phyloP scores from a whole-genome alignment of 2,329 filamentous ascomycete species.

The Myriosclerotinia duriaeana region DNA sequence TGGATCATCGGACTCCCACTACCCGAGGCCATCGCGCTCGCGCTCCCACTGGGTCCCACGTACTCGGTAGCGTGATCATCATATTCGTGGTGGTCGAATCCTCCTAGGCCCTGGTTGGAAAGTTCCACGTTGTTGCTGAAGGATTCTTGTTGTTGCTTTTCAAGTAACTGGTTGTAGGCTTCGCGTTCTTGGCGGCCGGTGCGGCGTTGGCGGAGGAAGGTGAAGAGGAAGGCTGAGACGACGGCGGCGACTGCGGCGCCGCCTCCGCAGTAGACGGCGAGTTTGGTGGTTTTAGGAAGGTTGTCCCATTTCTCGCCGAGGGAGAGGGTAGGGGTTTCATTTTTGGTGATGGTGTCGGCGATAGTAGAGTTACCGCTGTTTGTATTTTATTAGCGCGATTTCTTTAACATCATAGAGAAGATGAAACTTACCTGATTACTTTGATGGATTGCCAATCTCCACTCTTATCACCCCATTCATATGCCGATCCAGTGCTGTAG shows the following conservation, averaged over 20 bases:
- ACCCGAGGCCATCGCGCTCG: slow-evolving; percentile 4
- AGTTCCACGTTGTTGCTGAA: slow-evolving; percentile 37
- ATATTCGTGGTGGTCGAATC: slow-evolving; percentile 33
- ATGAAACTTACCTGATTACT: slow-evolving; percentile 49
- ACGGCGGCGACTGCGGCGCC: slow-evolving; percentile 49
- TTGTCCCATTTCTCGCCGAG: slow-evolving; percentile 55
- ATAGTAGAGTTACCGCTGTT: slow-evolving; percentile 58
- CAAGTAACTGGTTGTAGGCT: slow-evolving; percentile 38
- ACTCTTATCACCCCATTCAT: slow-evolving; percentile 60
- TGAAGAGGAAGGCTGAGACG: slow-evolving; percentile 48
- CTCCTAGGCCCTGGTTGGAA: slow-evolving; percentile 37
- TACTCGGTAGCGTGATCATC: slow-evolving; percentile 24
- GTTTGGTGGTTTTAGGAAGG: slow-evolving; percentile 52
- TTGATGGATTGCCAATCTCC: slow-evolving; percentile 67
- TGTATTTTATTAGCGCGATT: slow-evolving; percentile 30
- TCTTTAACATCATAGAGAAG: background rate
- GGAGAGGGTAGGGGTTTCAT: slow-evolving; percentile 42
- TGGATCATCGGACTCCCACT: slow-evolving; percentile 4
- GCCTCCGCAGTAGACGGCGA: slow-evolving; percentile 52
- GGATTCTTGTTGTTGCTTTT: slow-evolving; percentile 37
- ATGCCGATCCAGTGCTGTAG: slow-evolving; percentile 61
- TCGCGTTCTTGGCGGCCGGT: slow-evolving; percentile 53
- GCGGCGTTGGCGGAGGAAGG: slow-evolving; percentile 56
- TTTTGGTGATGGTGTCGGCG: slow-evolving; percentile 45
- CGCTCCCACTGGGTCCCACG: slow-evolving; percentile 13